phyloP scores from a whole-genome alignment of 108 stramenopile species.

The Conticribra guillardii region DNA sequence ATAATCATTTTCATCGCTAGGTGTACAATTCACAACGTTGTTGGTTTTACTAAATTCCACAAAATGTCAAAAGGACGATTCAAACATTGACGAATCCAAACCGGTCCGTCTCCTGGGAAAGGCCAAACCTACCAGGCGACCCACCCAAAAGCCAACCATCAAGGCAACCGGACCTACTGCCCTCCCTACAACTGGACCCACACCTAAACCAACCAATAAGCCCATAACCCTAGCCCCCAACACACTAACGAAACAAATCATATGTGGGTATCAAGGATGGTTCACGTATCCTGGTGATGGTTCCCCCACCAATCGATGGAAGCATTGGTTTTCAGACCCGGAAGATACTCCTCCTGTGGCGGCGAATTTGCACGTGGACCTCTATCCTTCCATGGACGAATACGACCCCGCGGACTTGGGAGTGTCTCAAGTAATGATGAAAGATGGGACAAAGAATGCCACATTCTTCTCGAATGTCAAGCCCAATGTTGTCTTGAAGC shows the following conservation, averaged over 20 bases:
- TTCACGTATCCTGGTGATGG: conserved; percentile 45
- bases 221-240: background rate
- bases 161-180: background rate
- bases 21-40: too few species aligned
- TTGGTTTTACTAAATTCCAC: too few species aligned
- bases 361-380: conserved; percentile 32
- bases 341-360: conserved; percentile 1
- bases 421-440: conserved; percentile 21
- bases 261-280: conserved; percentile 63
- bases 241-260: conserved; percentile 22
- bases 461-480: conserved; percentile 34
- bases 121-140: too few species aligned
- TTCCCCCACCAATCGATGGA: conserved; percentile 45
- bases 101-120: too few species aligned
- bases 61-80: too few species aligned
- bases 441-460: conserved; percentile 39
- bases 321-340: conserved; percentile 32
- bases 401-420: conserved; percentile 42
- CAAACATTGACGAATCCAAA: too few species aligned
- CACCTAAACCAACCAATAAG: background rate
- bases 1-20: too few species aligned
- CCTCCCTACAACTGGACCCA: background rate
- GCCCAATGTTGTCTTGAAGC: conserved; percentile 46
- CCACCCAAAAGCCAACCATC: background rate
- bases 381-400: conserved; percentile 45